Evolutionary conservation across 1,284 basidiomycete species (phyloP).

Genomic region (Tilletia horrida): DNA sequence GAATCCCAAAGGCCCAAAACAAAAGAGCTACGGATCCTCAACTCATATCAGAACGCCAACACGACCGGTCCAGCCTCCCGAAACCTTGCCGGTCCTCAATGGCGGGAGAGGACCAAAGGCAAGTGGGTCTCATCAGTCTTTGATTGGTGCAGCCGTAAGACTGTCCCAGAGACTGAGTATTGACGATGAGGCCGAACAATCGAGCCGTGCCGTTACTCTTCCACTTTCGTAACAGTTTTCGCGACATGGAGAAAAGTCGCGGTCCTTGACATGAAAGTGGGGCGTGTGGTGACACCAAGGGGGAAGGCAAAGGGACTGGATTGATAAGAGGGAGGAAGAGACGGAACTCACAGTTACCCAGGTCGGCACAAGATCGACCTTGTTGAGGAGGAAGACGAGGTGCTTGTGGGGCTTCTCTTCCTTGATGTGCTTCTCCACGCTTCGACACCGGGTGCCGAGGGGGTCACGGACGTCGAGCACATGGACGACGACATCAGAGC

Average conservation of each 20-base stretch:
- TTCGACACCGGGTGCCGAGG: conserved; percentile 92
- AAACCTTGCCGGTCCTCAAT: conserved; percentile 48
- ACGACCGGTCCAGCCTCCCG: conserved; percentile 42
- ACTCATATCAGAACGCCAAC: conserved; percentile 47
- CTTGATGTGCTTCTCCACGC: conserved; percentile 84
- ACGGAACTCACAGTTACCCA: conserved; percentile 86
- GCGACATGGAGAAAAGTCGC: conserved; percentile 46
- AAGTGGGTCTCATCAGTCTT: conserved; percentile 20
- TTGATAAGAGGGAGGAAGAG: conserved; percentile 19
- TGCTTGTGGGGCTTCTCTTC: conserved; percentile 98
- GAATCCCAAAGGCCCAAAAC: not conserved
- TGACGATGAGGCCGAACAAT: conserved; percentile 56
- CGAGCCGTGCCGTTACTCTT: conserved; percentile 59
- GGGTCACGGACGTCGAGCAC: conserved; percentile 95
- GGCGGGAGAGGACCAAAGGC: conserved; percentile 49
- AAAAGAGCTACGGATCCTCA: conserved; percentile 28
- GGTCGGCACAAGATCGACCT: conserved; percentile 95
- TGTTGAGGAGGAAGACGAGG: conserved; percentile 93
- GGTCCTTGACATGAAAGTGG: conserved; percentile 55
- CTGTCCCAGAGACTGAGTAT: conserved; percentile 53
- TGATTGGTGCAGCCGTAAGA: too few relatives aligned
- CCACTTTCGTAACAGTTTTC: conserved; percentile 65
- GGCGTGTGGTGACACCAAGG: conserved; percentile 21
- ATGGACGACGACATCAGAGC: conserved; percentile 93
- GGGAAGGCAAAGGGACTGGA: conserved; percentile 16